These are phyloP conservation scores for Quercus mongolica DNA, from an alignment of 306 rosid species.

Conservation along the genomic window DNA sequence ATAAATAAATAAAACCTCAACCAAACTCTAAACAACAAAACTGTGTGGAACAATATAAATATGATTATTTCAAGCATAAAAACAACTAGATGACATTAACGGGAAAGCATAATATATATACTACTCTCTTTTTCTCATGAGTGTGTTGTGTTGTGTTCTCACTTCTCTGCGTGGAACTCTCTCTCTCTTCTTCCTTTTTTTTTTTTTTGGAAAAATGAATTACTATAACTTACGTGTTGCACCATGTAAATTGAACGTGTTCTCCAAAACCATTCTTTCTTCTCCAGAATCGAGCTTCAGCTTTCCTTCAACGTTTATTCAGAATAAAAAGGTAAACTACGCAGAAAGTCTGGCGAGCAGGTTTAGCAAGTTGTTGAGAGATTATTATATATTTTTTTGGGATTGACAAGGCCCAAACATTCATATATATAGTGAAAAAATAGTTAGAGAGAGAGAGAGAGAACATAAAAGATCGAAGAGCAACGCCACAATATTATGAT, in stretches of 20 bases:
- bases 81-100: not conserved
- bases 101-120: no score
- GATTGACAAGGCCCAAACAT: not conserved
- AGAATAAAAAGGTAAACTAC: not conserved
- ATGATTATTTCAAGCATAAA: not conserved
- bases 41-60: not conserved
- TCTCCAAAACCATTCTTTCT: constrained; percentile 31
- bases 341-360: not conserved
- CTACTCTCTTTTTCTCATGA: not conserved
- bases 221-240: constrained; percentile 39
- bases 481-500: not conserved
- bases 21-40: no score
- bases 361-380: no score
- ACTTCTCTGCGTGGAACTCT: no score
- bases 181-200: no score
- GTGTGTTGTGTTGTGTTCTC: not conserved
- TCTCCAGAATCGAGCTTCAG: constrained; percentile 24
- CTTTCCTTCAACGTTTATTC: not conserved
- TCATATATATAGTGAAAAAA: no score
- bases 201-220: not conserved
- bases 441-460: not conserved
- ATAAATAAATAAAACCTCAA: no score
- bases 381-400: not conserved
- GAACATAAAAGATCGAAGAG: not conserved
- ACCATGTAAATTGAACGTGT: constrained; percentile 17